Evolutionary conservation across 306 rosid genomes (phyloP).

Genomic region (Benincasa hispida): DNA sequence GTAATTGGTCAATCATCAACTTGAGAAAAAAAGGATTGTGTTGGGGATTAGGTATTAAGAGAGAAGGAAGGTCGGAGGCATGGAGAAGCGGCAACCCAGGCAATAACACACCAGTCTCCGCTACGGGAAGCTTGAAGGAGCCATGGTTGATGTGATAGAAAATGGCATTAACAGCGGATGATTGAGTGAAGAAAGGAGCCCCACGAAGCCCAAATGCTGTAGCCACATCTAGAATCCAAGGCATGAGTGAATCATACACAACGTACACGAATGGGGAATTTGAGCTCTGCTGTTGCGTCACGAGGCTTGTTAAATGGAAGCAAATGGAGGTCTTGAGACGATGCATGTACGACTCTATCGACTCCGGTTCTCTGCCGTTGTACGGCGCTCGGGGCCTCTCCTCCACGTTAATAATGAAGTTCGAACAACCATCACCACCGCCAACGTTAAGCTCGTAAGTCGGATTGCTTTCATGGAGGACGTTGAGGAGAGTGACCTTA

Average conservation of each 20-base stretch:
- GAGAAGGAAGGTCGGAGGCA: no score
- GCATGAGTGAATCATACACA: neutral
- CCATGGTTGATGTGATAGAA: neutral
- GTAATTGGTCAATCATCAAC: neutral
- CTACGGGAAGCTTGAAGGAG: neutral
- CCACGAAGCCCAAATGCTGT: neutral
- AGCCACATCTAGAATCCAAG: neutral
- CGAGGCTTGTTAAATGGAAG: neutral
- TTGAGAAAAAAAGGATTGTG: neutral
- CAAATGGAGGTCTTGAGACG: neutral
- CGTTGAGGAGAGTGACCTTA: slow-evolving; percentile 2
- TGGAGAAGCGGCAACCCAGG: neutral
- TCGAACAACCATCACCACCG: no score
- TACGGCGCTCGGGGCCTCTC: neutral
- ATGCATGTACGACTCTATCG: neutral
- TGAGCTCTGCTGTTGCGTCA: neutral
- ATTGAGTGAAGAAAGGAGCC: neutral
- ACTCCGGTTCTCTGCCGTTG: neutral
- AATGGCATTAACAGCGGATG: neutral
- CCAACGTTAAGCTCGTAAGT: no score
- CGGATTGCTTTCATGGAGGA: no score
- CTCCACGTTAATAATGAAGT: neutral
- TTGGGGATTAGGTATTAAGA: neutral
- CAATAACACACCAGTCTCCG: neutral
- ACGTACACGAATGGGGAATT: neutral